A percentile compares a stretch with the other conserved stretches of the same genome.
Conservation (phyloP, 306 rosid genomes). For the Dalbergia oliveri region DNA sequence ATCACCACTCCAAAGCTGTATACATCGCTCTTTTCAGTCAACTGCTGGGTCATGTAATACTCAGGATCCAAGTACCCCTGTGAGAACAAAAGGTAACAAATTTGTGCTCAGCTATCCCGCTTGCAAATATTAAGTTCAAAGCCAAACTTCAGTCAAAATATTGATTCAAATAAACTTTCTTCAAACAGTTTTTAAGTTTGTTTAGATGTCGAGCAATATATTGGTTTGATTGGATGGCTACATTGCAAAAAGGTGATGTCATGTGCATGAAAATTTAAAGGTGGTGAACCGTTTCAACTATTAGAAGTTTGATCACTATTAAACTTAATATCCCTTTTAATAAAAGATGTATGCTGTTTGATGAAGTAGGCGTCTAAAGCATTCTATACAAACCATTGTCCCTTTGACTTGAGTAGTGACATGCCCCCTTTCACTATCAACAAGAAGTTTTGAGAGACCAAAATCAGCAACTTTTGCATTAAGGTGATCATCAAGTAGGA, state of each 20-base stretch:
- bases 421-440: conserved; percentile 66
- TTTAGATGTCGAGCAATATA: not conserved
- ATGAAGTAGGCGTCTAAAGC: conserved; percentile 16
- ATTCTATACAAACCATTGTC: conserved; percentile 71
- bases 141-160: not conserved
- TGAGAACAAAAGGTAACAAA: conserved; percentile 29
- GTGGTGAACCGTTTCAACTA: not conserved
- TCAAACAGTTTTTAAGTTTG: not conserved
- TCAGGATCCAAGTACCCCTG: conserved; percentile 83
- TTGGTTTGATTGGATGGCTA: too few species aligned
- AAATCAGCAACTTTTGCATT: conserved; percentile 87
- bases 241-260: conserved; percentile 10
- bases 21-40: conserved; percentile 84
- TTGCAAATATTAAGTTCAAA: not conserved
- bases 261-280: conserved; percentile 12
- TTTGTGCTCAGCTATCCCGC: conserved; percentile 24
- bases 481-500: conserved; percentile 69
- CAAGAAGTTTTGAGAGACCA: conserved; percentile 84
- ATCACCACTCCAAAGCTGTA: conserved; percentile 80
- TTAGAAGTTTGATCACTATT: not conserved
- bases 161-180: conserved; percentile 4
- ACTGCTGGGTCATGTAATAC: conserved; percentile 65
- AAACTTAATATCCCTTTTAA: conserved; percentile 14
- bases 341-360: conserved; percentile 6
- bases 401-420: conserved; percentile 89